Evolutionary conservation across 331 rosid genomes (phyloP).

Genomic region (Pyrus hybrid): DNA sequence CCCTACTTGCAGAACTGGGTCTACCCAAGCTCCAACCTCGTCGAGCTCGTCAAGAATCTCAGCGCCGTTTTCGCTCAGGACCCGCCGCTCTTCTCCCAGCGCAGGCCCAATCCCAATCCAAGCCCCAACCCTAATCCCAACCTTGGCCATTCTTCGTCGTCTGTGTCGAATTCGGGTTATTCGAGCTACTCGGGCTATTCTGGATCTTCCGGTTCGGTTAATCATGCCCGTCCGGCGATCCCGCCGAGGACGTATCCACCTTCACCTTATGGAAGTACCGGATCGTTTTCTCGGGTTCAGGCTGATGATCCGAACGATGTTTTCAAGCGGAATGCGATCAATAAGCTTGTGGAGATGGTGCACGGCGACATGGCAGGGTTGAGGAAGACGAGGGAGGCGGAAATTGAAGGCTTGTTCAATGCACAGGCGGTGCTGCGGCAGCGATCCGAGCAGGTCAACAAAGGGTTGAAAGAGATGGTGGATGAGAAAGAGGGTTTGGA

Average conservation of each 20-base stretch:
- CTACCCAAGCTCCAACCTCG: slow-evolving; percentile 71
- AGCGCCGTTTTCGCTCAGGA: slow-evolving; percentile 52
- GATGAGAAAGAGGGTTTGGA: slow-evolving; percentile 82
- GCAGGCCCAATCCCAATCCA: slow-evolving; percentile 35
- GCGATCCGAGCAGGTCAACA: slow-evolving; percentile 47
- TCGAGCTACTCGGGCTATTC: background rate
- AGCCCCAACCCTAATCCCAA: slow-evolving; percentile 17
- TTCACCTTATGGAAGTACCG: slow-evolving; percentile 50
- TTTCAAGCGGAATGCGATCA: slow-evolving; percentile 57
- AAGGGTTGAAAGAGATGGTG: slow-evolving; percentile 70
- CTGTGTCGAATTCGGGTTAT: background rate
- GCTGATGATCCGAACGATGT: slow-evolving; percentile 77
- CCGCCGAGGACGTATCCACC: slow-evolving; percentile 68
- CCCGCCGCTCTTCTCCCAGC: slow-evolving; percentile 85
- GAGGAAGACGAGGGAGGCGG: slow-evolving; percentile 65
- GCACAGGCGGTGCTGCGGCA: slow-evolving; percentile 62
- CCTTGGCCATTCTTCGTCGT: slow-evolving; percentile 1
- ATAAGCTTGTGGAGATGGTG: slow-evolving; percentile 71
- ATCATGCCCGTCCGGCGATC: slow-evolving; percentile 37
- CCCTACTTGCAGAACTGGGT: slow-evolving; percentile 74
- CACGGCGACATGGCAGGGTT: slow-evolving; percentile 44
- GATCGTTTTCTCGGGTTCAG: slow-evolving; percentile 23
- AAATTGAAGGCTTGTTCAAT: slow-evolving; percentile 69
- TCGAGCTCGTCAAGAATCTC: slow-evolving; percentile 52
- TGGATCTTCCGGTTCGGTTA: slow-evolving; percentile 8